Evolutionary conservation across 73 alveolate species (phyloP).

Genomic region (Paramecium octaurelia): DNA sequence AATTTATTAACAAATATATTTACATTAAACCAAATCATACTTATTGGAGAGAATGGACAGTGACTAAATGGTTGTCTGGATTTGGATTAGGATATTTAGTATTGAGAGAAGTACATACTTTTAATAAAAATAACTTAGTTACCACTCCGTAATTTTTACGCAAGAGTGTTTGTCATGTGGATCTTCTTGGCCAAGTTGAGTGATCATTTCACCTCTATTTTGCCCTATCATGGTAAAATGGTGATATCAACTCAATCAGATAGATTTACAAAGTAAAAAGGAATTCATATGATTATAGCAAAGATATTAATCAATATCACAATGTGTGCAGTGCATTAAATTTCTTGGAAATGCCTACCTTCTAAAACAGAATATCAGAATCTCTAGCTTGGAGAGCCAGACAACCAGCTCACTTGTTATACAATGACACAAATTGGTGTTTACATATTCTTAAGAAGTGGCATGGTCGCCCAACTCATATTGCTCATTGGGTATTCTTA

Average conservation of each 20-base stretch:
- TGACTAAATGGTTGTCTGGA: conserved; percentile 47
- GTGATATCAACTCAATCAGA: conserved; percentile 10
- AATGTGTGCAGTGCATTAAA: conserved; percentile 48
- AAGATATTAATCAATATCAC: conserved; percentile 52
- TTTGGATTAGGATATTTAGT: conserved; percentile 59
- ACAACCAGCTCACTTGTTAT: conserved; percentile 57
- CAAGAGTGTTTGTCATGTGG: conserved; percentile 63
- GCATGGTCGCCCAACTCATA: conserved; percentile 15
- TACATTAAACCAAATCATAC: conserved; percentile 60
- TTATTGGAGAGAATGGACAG: conserved; percentile 61
- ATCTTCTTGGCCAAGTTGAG: conserved; percentile 51
- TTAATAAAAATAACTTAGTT: background rate
- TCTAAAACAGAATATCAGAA: conserved; percentile 31
- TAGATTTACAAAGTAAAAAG: background rate
- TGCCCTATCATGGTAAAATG: conserved; percentile 55
- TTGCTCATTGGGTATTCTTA: conserved; percentile 57
- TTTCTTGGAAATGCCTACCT: conserved; percentile 50
- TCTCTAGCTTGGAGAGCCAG: conserved; percentile 51
- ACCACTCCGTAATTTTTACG: conserved; percentile 61
- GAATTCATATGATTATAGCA: background rate
- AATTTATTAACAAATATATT: conserved; percentile 39
- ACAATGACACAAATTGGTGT: conserved; percentile 53
- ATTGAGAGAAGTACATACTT: conserved; percentile 52
- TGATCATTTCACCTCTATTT: conserved; percentile 51
- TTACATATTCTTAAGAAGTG: conserved; percentile 1